Conservation (phyloP, 768 basidiomycete species). For the Boletus patriciae region DNA sequence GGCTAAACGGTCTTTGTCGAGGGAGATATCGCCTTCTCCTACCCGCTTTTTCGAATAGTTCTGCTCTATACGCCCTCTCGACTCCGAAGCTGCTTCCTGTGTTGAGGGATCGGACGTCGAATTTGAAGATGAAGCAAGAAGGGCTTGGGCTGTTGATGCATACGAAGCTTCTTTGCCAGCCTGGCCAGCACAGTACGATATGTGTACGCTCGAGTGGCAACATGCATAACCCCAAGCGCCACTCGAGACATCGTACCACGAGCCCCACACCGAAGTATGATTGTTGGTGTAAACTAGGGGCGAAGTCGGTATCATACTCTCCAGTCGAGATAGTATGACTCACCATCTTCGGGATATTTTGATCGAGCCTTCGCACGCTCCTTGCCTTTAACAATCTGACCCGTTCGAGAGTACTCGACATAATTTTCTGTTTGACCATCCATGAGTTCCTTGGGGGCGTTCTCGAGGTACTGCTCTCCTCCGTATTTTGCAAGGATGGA, state of each 20-base stretch:
- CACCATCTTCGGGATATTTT: constrained; percentile 97
- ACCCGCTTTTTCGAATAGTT: constrained; percentile 77
- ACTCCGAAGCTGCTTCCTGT: constrained; percentile 32
- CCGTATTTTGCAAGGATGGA: constrained; percentile 93
- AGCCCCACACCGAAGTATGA: constrained; percentile 97
- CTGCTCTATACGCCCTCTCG: constrained; percentile 52
- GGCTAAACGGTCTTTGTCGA: constrained; percentile 69
- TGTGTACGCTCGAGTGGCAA: constrained; percentile 83
- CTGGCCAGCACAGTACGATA: constrained; percentile 89
- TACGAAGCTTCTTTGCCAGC: constrained; percentile 77
- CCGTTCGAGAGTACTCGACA: constrained; percentile 93
- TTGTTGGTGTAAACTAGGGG: constrained; percentile 82
- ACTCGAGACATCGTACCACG: constrained; percentile 75
- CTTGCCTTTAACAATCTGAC: constrained; percentile 86
- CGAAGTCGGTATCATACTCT: background rate
- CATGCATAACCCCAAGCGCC: constrained; percentile 92
- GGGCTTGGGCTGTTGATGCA: constrained; percentile 71
- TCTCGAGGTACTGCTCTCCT: constrained; percentile 88
- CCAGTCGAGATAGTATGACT: constrained; percentile 22
- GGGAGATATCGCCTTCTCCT: constrained; percentile 76
- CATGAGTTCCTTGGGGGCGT: constrained; percentile 87
- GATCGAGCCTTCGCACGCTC: constrained; percentile 85
- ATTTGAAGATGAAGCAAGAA: constrained; percentile 49
- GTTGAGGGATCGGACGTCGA: constrained; percentile 28
- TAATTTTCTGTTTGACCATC: constrained; percentile 97